Base-by-base conservation (phyloP, 2,329 filamentous ascomycete genomes). In the Fusarium albosuccineum region DNA sequence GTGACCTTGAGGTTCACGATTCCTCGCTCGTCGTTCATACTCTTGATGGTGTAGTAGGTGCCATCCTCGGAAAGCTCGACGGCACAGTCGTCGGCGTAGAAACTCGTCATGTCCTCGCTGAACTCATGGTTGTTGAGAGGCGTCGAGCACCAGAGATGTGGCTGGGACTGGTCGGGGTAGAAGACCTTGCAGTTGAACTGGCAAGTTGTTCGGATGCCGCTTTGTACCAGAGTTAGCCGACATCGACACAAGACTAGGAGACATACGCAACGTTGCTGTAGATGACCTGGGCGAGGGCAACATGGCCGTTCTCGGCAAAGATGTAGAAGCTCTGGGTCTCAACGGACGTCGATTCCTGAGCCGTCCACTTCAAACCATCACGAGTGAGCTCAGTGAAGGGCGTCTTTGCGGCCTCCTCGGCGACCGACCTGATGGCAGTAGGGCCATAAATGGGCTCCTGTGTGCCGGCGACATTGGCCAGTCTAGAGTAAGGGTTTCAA, bases 101-200 rank as follows among this genome's bases (percentile, higher is more conserved):
- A 97, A 68, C 87, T 90, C 68, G 87, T 87, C 82, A 91, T 92
- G 74, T 93, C 90, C 67, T 95, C 90, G 80, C 92, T 94, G 81
- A 98, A 97, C 63, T 92, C 89, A 77, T 90, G 86, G 81, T 97
- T 91, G 72, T 81, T 85, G 62, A 99, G 85, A 57, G 91, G 90
- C 68, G 93, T 92, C 27, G 94, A 92, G 71, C 89, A 92, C 93
- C 94, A 99, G 45, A 96, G 84, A 76, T 90, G 89, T 59, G 92
- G 89, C 75, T 91, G 91, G 68, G 89, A 87, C 69, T 85, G 84
- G 72, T 92, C 90, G 62, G 88, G 85, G 78, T 91, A 92, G 83
- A 95, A 97, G 79, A 98, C 87, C 85, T 98, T 98, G 80, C 87
- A 89, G 83, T 93, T 97, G 87, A 98, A 97, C 82, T 98, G 95